Percentiles rank a stretch among this genome's conserved stretches.
Evolutionary conservation across 768 basidiomycete genomes (phyloP).

Genomic region (Podaxis sp.): DNA sequence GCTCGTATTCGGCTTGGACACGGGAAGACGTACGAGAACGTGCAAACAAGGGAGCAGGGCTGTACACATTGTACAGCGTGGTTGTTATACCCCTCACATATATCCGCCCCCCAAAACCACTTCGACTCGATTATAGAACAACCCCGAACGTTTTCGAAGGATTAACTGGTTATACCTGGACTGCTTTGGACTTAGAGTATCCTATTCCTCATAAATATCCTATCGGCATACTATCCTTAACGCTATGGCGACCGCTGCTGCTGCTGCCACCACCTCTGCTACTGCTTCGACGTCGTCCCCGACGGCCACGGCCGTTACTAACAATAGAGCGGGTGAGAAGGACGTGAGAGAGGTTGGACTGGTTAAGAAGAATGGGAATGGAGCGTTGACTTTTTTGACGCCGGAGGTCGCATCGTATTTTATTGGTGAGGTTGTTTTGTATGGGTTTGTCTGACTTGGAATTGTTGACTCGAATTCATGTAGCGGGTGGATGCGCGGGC

Average conservation of each 20-base stretch:
- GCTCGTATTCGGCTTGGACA: not conserved
- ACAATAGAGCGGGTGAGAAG: not conserved
- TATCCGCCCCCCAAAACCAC: not conserved
- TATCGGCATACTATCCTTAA: not conserved
- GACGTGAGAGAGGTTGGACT: constrained; percentile 11
- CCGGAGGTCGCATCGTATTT: constrained; percentile 46
- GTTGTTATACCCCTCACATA: not conserved
- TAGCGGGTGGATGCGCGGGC: constrained; percentile 58
- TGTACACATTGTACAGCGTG: too few relatives aligned
- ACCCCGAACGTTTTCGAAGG: not conserved
- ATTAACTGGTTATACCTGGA: not conserved
- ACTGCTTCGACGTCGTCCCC: not conserved
- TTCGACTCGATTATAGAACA: not conserved
- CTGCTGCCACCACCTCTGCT: constrained; percentile 3
- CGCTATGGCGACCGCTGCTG: constrained; percentile 1
- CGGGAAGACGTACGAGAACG: not conserved
- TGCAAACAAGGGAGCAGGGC: not conserved
- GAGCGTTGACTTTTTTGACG: constrained; percentile 25
- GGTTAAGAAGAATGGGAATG: constrained; percentile 11
- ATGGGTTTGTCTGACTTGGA: constrained; percentile 2
- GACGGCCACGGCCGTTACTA: not conserved
- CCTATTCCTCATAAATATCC: not conserved
- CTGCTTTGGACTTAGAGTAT: not conserved
- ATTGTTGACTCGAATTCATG: not conserved
- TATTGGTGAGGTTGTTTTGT: constrained; percentile 30